Conservation (phyloP, 129 eudicot genomes). For the Silybum marianum region DNA sequence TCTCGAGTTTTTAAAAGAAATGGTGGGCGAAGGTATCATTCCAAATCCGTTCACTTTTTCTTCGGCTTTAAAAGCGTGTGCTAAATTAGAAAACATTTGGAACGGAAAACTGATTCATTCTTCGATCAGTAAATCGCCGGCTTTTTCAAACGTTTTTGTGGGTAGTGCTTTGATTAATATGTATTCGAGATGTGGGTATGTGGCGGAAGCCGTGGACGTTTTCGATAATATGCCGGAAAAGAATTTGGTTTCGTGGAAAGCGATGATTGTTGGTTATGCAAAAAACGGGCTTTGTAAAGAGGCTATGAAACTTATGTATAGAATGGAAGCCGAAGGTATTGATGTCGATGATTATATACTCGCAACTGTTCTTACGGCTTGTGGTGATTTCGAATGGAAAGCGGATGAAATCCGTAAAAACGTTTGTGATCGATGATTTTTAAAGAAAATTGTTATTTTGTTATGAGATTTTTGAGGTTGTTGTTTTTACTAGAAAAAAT, state of each 20-base stretch:
- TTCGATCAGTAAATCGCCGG: constrained; percentile 58
- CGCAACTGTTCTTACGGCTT: constrained; percentile 75
- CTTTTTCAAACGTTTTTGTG: constrained; percentile 72
- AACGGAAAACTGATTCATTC: constrained; percentile 79
- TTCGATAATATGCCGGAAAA: constrained; percentile 78
- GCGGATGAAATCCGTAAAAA: constrained; percentile 30
- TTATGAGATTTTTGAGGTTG: background rate
- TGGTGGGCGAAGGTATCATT: constrained; percentile 80
- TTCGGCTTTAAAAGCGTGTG: constrained; percentile 86
- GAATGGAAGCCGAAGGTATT: constrained; percentile 81
- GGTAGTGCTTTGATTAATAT: constrained; percentile 85
- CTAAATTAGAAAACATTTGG: constrained; percentile 56
- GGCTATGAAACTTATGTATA: constrained; percentile 82
- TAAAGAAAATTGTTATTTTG: background rate
- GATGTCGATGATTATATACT: constrained; percentile 74
- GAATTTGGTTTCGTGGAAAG: constrained; percentile 81
- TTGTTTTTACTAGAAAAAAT: background rate
- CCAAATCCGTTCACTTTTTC: constrained; percentile 89
- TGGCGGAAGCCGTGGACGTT: constrained; percentile 72
- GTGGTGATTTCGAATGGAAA: constrained; percentile 68
- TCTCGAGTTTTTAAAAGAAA: constrained; percentile 67
- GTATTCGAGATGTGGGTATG: constrained; percentile 86
- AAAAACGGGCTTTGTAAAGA: constrained; percentile 74
- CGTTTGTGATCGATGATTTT: constrained; percentile 30
- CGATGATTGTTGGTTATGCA: constrained; percentile 85